phyloP scores from a whole-genome alignment of 2,329 filamentous ascomycete genomes.

The Alternaria alternata region DNA sequence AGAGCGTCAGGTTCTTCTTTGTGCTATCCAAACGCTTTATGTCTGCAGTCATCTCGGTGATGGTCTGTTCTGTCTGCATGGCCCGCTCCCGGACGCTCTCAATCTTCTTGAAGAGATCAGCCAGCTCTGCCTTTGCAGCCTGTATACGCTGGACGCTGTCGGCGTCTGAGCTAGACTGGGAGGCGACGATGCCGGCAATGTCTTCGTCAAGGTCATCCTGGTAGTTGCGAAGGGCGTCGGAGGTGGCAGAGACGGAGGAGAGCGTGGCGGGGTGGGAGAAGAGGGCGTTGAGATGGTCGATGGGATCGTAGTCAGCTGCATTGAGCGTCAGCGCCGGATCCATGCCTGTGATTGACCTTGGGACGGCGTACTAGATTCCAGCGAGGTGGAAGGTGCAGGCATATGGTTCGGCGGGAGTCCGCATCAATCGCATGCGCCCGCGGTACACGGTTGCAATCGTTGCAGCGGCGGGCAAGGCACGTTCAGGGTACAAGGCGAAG shows the following conservation, averaged over 20 bases:
- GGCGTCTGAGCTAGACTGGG: constrained; percentile 84
- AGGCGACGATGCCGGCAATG: constrained; percentile 74
- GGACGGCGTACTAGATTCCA: constrained; percentile 49
- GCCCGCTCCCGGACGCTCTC: constrained; percentile 90
- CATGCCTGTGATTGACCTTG: constrained; percentile 16
- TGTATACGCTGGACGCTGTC: constrained; percentile 92
- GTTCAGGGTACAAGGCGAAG: not conserved
- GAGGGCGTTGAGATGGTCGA: constrained; percentile 90
- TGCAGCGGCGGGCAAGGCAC: not conserved
- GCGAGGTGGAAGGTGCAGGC: constrained; percentile 47
- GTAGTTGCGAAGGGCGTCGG: constrained; percentile 74
- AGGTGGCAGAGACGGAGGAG: constrained; percentile 76
- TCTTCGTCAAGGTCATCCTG: constrained; percentile 83
- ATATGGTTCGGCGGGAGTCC: constrained; percentile 45
- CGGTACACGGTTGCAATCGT: constrained; percentile 32
- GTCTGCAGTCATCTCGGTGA: constrained; percentile 98
- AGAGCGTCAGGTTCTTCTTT: constrained; percentile 93
- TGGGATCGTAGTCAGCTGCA: constrained; percentile 86
- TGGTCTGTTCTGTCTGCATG: constrained; percentile 90
- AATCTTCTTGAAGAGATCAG: constrained; percentile 91
- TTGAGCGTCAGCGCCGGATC: constrained; percentile 33
- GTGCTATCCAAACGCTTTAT: constrained; percentile 97
- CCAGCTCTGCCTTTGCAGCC: constrained; percentile 86
- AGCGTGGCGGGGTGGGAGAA: constrained; percentile 91
- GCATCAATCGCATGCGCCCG: constrained; percentile 47